Base-by-base conservation (phyloP, 1,139 yeast genomes). In the Spencermartinsiella ligniputridi region DNA sequence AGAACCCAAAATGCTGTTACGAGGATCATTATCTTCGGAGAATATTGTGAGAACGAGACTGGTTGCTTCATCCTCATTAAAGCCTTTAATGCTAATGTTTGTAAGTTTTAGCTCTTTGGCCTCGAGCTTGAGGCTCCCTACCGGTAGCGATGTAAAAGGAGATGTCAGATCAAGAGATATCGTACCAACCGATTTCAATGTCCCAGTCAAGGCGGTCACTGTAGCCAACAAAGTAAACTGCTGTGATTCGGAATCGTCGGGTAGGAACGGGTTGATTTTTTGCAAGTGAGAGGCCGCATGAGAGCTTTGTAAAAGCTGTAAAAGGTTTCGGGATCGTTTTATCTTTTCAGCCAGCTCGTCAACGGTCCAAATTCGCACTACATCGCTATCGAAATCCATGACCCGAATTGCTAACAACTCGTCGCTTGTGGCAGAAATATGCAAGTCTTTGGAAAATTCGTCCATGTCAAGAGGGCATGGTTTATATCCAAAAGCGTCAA, bases 371-470 rank as follows among this genome's bases (percentile, higher is more conserved):
- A 50, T 41, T 21, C 44, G 22, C 5, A 61, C 47, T 16, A 46
- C 39, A 9, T 45, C 40, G 1, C 41, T 41, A 2, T 40, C 49
- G 37, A 42, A 47, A 35, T 61, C 58, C 40, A 53, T 41, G 2
- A 57, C 50, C 5, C 65, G 45, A 21, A 57, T 54, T 34, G 48
- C 51, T 15, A 45, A 37, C 29, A 11, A 40, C 32, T 32, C 37
- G 13, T 30, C 47, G 13, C 37, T 27, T 3, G 45, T 43, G n/a
- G 32, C 5, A 6, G n/a, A n/a, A 5, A 27, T 11, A n/a, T 27
- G 8, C 6, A 11, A n/a, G 35, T 43, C 46, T 21, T 42, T 33
- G 20, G 43, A 53, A 30, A 40, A 40, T 12, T 49, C 45, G 12
- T 51, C 52, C 13, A 44, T 42, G 15, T 27, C 32, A 27, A 27